Conservation (phyloP, 768 basidiomycete species). For the Boletus vermiculosoides region DNA sequence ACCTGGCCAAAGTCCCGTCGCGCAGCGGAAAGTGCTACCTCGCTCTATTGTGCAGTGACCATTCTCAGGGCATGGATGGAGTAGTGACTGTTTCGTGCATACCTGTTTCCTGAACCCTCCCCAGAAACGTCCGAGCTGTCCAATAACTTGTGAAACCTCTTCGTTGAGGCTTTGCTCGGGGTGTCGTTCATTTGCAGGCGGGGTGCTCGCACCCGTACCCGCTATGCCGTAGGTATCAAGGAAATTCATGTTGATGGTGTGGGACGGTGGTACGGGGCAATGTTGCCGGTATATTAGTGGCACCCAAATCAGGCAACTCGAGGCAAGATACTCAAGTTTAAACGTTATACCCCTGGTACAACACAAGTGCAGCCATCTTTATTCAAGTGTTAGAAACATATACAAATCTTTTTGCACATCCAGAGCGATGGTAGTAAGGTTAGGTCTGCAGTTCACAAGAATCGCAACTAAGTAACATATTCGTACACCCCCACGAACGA, state of each 20-base stretch:
- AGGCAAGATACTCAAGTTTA: too few species aligned
- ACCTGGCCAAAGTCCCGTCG: constrained; percentile 71
- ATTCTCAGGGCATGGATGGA: not conserved
- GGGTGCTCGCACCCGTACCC: constrained; percentile 43
- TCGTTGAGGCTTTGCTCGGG: constrained; percentile 69
- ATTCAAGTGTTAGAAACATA: not conserved
- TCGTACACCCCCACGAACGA: constrained; percentile 16
- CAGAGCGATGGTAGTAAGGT: not conserved
- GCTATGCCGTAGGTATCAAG: constrained; percentile 65
- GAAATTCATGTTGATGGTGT: constrained; percentile 57
- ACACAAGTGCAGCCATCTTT: not conserved
- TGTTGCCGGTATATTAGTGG: not conserved
- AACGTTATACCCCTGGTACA: not conserved
- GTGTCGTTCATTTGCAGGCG: constrained; percentile 39
- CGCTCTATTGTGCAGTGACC: constrained; percentile 49
- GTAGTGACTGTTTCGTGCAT: constrained; percentile 21
- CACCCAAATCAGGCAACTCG: constrained; percentile 17
- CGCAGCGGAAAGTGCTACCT: constrained; percentile 63
- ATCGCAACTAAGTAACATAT: not conserved
- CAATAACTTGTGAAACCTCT: constrained; percentile 86
- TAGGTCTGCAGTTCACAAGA: not conserved
- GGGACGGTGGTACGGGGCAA: not conserved
- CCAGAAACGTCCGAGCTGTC: constrained; percentile 86
- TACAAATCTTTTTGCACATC: not conserved
- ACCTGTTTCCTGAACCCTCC: constrained; percentile 90